A percentile compares a stretch with the other conserved stretches of the same genome.
phyloP scores from a whole-genome alignment of 345 rosid species.

The Excoecaria agallocha region DNA sequence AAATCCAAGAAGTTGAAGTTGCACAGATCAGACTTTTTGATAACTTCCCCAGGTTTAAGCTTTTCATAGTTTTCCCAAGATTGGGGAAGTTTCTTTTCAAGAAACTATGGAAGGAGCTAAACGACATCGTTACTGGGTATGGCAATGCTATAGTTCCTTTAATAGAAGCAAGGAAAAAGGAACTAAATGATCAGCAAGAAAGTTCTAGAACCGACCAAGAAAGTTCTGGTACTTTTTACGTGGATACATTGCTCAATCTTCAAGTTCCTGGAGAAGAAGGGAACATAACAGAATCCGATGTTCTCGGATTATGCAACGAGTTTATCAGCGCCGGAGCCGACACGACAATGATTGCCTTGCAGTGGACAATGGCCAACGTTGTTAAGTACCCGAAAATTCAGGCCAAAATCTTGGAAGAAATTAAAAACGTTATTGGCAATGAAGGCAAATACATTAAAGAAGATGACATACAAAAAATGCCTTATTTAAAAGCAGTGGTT shows the following conservation, averaged over 20 bases:
- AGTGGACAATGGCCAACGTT: slow-evolving; percentile 19
- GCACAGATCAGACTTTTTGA: slow-evolving; percentile 6
- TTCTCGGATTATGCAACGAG: slow-evolving; percentile 16
- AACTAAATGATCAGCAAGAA: background rate
- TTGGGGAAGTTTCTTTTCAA: slow-evolving; percentile 8
- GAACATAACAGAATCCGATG: slow-evolving; percentile 17
- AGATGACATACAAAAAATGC: slow-evolving; percentile 6
- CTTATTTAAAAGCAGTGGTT: slow-evolving; percentile 9
- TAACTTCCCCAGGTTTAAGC: background rate
- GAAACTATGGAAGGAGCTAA: slow-evolving; percentile 2
- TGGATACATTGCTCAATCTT: slow-evolving; percentile 12
- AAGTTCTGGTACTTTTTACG: background rate
- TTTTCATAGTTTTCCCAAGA: slow-evolving; percentile 4
- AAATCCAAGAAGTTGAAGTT: background rate
- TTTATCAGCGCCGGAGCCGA: slow-evolving; percentile 19
- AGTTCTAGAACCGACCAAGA: background rate
- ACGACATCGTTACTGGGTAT: background rate
- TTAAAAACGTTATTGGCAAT: background rate
- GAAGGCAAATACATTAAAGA: background rate
- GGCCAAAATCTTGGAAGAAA: slow-evolving; percentile 1
- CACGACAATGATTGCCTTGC: slow-evolving; percentile 10
- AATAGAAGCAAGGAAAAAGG: background rate
- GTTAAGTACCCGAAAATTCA: slow-evolving; percentile 2
- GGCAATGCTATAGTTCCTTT: background rate
- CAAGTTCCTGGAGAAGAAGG: slow-evolving; percentile 12